phyloP scores from a whole-genome alignment of 2,329 filamentous ascomycete species.

The Arthroderma uncinatum region DNA sequence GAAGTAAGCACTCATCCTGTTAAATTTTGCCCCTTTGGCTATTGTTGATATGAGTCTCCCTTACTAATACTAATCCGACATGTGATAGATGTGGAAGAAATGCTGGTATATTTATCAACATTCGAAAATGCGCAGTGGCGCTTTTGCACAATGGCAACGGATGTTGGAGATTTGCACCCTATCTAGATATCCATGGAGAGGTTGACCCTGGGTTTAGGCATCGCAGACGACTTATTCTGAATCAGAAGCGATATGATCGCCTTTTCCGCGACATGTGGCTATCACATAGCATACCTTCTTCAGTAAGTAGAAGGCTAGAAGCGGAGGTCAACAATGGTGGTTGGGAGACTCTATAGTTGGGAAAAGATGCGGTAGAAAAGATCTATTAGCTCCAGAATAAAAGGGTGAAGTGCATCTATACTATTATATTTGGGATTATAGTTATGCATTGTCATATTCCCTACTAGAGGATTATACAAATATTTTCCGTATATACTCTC shows the following conservation, averaged over 20 bases:
- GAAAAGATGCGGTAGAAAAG: no score
- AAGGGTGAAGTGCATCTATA: no score
- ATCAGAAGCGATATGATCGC: slow-evolving; percentile 86
- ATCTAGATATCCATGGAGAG: slow-evolving; percentile 92
- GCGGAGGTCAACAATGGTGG: slow-evolving; percentile 94
- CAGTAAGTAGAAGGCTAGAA: slow-evolving; percentile 82
- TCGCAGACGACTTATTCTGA: slow-evolving; percentile 79
- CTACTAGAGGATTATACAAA: no score
- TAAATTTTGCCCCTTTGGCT: slow-evolving; percentile 1
- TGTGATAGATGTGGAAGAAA: slow-evolving; percentile 65
- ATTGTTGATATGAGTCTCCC: slow-evolving; percentile 20
- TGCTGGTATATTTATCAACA: slow-evolving; percentile 90
- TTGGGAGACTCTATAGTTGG: slow-evolving; percentile 65
- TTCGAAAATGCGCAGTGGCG: slow-evolving; percentile 86
- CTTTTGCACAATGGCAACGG: slow-evolving; percentile 75
- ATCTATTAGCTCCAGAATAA: no score
- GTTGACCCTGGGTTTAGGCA: slow-evolving; percentile 82
- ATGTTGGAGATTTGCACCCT: slow-evolving; percentile 77
- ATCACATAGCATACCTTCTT: slow-evolving; percentile 72
- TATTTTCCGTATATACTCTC: no score
- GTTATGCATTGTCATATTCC: no score
- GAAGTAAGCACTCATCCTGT: slow-evolving; percentile 47
- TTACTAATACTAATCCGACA: slow-evolving; percentile 6
- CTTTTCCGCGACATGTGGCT: slow-evolving; percentile 79
- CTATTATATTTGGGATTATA: no score